These are phyloP conservation scores for Sistotremastrum suecicum DNA, from an alignment of 768 basidiomycete species.

Conservation along the genomic window DNA sequence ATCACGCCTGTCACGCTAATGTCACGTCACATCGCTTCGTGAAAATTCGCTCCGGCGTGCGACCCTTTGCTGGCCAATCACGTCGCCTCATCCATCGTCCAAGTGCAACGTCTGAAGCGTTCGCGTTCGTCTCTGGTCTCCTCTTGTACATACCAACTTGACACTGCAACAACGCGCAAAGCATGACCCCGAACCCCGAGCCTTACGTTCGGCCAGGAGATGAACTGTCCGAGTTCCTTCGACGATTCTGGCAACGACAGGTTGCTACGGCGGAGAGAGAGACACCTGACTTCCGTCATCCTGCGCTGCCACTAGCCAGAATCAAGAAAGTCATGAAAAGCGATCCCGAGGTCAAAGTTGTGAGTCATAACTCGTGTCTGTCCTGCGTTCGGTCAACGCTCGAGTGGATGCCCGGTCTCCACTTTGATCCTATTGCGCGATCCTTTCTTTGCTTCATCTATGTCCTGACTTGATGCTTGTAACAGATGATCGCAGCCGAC, in stretches of 20 bases:
- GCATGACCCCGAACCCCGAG: constrained; percentile 1
- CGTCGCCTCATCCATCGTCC: too few species aligned
- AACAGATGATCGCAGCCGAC: constrained; percentile 95
- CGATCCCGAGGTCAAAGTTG: constrained; percentile 83
- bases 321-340: constrained; percentile 99
- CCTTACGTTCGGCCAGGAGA: constrained; percentile 77
- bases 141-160: too few species aligned
- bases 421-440: too few species aligned
- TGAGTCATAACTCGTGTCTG: constrained; percentile 21
- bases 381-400: too few species aligned
- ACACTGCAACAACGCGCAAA: not conserved
- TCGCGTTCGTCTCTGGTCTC: too few species aligned
- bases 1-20: too few species aligned
- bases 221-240: constrained; percentile 73
- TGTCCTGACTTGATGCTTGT: not conserved
- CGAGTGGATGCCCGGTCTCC: too few species aligned
- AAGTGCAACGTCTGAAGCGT: too few species aligned
- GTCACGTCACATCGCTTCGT: too few species aligned
- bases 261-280: constrained; percentile 79
- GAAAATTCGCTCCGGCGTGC: too few species aligned
- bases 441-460: not conserved
- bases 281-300: constrained; percentile 77
- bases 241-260: constrained; percentile 83
- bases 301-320: constrained; percentile 80
- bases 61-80: too few species aligned